Conservation (phyloP, 2,329 filamentous ascomycete species). For the Ophiostoma pallidulum region DNA sequence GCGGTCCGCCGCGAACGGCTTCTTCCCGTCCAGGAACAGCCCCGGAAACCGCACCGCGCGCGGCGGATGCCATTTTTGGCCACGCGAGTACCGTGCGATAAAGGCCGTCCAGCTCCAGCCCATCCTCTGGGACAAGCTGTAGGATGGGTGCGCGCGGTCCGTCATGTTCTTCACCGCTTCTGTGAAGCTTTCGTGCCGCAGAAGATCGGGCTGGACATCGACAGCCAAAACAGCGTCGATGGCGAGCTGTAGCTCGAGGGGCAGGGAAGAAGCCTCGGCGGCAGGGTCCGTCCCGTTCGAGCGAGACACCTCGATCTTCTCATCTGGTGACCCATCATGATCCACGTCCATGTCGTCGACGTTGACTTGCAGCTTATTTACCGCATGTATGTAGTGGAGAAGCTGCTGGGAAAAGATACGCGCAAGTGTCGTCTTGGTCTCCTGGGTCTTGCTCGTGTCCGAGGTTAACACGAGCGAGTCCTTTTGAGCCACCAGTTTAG, state of each 20-base stretch:
- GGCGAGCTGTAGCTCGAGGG: slow-evolving; percentile 17
- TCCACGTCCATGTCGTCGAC: slow-evolving; percentile 4
- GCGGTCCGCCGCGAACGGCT: slow-evolving; percentile 11
- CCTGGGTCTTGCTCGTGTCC: not conserved
- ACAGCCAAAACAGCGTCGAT: slow-evolving; percentile 18
- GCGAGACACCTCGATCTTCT: no score
- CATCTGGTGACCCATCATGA: no score
- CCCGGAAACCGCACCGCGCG: slow-evolving; percentile 26
- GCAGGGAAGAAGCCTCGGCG: no score
- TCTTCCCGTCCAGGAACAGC: slow-evolving; percentile 10
- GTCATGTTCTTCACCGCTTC: slow-evolving; percentile 13
- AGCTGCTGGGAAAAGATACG: slow-evolving; percentile 7
- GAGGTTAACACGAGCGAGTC: not conserved
- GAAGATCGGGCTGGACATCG: slow-evolving; percentile 14
- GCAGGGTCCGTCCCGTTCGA: no score
- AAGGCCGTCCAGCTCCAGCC: slow-evolving; percentile 40
- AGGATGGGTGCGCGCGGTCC: slow-evolving; percentile 18
- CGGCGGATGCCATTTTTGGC: slow-evolving; percentile 22
- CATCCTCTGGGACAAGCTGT: slow-evolving; percentile 15
- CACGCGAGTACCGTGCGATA: slow-evolving; percentile 29
- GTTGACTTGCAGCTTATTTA: no score
- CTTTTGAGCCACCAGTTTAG: not conserved
- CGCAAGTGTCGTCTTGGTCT: not conserved
- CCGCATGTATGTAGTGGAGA: not conserved
- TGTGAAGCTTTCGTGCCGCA: slow-evolving; percentile 1